Evolutionary conservation across 2,329 filamentous ascomycete species (phyloP).

Genomic region (Neofusicoccum sp.): DNA sequence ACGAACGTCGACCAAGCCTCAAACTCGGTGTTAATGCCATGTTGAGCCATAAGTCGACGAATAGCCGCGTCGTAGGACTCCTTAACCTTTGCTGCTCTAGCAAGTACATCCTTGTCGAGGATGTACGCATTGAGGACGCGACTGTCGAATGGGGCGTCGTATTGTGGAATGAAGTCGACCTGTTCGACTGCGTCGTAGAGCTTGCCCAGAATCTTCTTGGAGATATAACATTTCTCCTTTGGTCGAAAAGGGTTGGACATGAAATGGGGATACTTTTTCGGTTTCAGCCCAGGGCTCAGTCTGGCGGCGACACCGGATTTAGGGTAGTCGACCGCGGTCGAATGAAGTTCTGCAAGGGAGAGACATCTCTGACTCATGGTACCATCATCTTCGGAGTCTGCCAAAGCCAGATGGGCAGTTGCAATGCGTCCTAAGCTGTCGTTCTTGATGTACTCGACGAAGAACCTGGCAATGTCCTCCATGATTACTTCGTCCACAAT

Average conservation of each 20-base stretch:
- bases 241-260: conserved; percentile 69
- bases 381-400: conserved; percentile 65
- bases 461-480: conserved; percentile 78
- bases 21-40: conserved; percentile 83
- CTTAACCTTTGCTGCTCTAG: conserved; percentile 69
- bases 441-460: conserved; percentile 91
- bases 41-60: conserved; percentile 79
- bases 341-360: conserved; percentile 77
- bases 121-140: conserved; percentile 69
- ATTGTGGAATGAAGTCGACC: conserved; percentile 73
- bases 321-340: conserved; percentile 88
- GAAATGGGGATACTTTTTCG: conserved; percentile 77
- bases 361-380: conserved; percentile 73
- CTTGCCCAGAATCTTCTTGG: conserved; percentile 71
- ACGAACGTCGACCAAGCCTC: conserved; percentile 90
- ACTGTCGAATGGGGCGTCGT: conserved; percentile 71
- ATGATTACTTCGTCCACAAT: conserved; percentile 67
- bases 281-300: conserved; percentile 64
- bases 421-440: conserved; percentile 81
- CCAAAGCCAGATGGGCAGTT: conserved; percentile 74
- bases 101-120: conserved; percentile 58
- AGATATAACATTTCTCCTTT: conserved; percentile 61
- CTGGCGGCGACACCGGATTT: conserved; percentile 82
- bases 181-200: conserved; percentile 77
- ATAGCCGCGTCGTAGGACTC: conserved; percentile 74